A percentile compares a stretch with the other conserved stretches of the same genome.
These are phyloP conservation scores for Blastobotrys persicus DNA, from an alignment of 1,139 yeast species.

Conservation along the genomic window DNA sequence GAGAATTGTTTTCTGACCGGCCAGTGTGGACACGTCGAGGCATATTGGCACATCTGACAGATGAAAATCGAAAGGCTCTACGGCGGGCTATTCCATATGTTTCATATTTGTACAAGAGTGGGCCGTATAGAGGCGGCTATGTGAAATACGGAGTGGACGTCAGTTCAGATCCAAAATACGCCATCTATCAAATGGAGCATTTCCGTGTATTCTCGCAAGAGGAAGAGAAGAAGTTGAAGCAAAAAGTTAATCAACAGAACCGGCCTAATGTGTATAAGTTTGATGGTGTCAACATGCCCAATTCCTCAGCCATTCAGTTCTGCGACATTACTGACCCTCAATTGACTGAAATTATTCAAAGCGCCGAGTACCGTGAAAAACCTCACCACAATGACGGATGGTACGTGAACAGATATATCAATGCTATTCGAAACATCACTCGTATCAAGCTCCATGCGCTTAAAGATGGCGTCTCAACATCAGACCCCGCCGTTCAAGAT, in stretches of 20 bases:
- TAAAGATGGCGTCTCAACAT: slow-evolving; percentile 32
- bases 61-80: slow-evolving; percentile 47
- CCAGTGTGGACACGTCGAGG: slow-evolving; percentile 90
- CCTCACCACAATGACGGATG: slow-evolving; percentile 61
- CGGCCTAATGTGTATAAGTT: slow-evolving; percentile 54
- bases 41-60: slow-evolving; percentile 51
- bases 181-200: slow-evolving; percentile 79
- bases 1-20: slow-evolving; percentile 56
- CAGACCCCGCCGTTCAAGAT: slow-evolving; percentile 23
- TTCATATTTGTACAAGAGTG: slow-evolving; percentile 75
- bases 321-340: slow-evolving; percentile 75
- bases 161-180: slow-evolving; percentile 49
- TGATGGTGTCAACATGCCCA: slow-evolving; percentile 69
- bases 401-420: slow-evolving; percentile 62
- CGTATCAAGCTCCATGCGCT: slow-evolving; percentile 55
- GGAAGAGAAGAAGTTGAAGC: slow-evolving; percentile 35
- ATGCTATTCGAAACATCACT: slow-evolving; percentile 63
- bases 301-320: slow-evolving; percentile 71
- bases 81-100: slow-evolving; percentile 82
- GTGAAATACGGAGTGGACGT: slow-evolving; percentile 82
- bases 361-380: slow-evolving; percentile 36
- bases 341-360: slow-evolving; percentile 44
- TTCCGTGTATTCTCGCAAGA: slow-evolving; percentile 54
- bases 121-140: slow-evolving; percentile 95
- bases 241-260: not conserved